phyloP scores from a whole-genome alignment of 1,284 basidiomycete species.

The Rhodotorula sp. region DNA sequence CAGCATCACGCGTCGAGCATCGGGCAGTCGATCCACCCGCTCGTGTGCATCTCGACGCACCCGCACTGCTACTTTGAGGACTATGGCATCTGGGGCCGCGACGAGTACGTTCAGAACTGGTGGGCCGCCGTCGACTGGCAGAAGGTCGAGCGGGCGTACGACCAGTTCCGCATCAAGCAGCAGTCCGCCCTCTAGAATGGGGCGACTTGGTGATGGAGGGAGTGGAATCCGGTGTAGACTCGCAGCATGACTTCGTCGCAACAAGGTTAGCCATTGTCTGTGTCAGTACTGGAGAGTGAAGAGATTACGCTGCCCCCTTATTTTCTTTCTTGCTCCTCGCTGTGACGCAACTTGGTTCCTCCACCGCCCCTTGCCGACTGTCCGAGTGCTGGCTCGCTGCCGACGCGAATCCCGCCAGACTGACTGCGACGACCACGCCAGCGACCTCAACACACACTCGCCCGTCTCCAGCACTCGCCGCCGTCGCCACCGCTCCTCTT shows the following conservation, averaged over 20 bases:
- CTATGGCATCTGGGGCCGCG: conserved; percentile 92
- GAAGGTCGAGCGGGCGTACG: conserved; percentile 60
- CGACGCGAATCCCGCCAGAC: too few relatives aligned
- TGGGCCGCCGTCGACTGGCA: conserved; percentile 87
- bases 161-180: conserved; percentile 44
- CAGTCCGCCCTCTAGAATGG: background rate
- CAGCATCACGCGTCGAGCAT: conserved; percentile 12
- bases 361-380: too few relatives aligned
- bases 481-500: too few relatives aligned
- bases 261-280: too few relatives aligned
- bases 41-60: conserved; percentile 81
- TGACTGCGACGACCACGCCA: too few relatives aligned
- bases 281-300: too few relatives aligned
- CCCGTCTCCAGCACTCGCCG: too few relatives aligned
- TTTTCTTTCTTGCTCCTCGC: too few relatives aligned
- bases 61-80: conserved; percentile 89
- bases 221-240: background rate
- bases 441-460: too few relatives aligned
- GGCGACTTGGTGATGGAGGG: background rate
- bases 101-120: conserved; percentile 83
- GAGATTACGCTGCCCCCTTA: background rate
- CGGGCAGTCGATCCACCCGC: conserved; percentile 59
- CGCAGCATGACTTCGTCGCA: background rate
- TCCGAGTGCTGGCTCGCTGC: too few relatives aligned
- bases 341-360: too few relatives aligned